phyloP scores from a whole-genome alignment of 805 yeast genomes.

The Candida peoriensis region DNA sequence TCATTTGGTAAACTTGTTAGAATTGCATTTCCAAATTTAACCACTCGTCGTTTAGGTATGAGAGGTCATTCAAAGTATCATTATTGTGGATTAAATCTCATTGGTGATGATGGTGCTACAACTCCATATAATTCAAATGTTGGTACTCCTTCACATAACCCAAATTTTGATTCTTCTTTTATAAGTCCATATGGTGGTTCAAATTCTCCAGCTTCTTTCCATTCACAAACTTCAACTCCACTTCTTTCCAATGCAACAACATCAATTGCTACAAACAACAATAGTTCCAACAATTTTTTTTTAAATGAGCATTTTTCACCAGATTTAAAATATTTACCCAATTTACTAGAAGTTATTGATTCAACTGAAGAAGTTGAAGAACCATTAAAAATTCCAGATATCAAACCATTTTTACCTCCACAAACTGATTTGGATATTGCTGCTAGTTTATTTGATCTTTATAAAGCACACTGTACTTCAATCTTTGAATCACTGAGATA shows the following conservation, averaged over 20 bases:
- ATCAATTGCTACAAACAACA: constrained; percentile 6
- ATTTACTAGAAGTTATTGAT: constrained; percentile 16
- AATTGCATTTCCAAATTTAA: constrained; percentile 55
- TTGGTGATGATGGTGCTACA: constrained; percentile 27
- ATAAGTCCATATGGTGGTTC: constrained; percentile 26
- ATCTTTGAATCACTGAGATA: constrained; percentile 62
- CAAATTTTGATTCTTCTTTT: constrained; percentile 19
- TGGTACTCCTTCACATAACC: constrained; percentile 22
- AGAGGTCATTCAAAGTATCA: constrained; percentile 79
- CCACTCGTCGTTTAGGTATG: constrained; percentile 70
- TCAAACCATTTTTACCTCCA: constrained; percentile 19
- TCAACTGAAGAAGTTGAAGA: constrained; percentile 12
- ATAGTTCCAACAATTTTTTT: constrained; percentile 11
- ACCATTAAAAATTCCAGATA: constrained; percentile 34
- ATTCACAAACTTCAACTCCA: constrained; percentile 24
- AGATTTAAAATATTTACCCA: constrained; percentile 19
- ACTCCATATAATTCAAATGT: constrained; percentile 22
- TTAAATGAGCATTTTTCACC: constrained; percentile 14
- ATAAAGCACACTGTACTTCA: constrained; percentile 58
- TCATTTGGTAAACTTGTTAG: constrained; percentile 71
- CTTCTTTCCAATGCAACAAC: constrained; percentile 2
- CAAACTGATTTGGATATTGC: constrained; percentile 33
- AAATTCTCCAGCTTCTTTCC: constrained; percentile 21
- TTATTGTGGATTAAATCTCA: constrained; percentile 65
- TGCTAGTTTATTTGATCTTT: constrained; percentile 55